Conservation (phyloP, 805 yeast species). For the Pichia thaimueangensis region DNA sequence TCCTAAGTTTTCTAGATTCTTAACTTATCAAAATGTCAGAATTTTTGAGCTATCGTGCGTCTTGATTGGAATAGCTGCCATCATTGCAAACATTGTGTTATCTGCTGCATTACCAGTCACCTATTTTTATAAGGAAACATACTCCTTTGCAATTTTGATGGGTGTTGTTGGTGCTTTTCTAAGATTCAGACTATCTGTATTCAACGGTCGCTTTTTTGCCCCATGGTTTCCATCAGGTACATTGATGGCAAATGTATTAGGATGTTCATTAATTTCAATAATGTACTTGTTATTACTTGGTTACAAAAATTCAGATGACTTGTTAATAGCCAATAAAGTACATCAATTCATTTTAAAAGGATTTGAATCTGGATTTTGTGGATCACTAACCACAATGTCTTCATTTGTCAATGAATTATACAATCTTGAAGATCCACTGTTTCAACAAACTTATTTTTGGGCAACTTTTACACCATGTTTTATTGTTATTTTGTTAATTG, state of each 20-base stretch:
- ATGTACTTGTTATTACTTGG: constrained; percentile 19
- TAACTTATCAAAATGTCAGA: constrained; percentile 11
- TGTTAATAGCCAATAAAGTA: constrained; percentile 13
- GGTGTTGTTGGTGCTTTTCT: constrained; percentile 65
- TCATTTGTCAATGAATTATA: constrained; percentile 68
- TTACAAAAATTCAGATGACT: background rate
- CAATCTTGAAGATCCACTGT: constrained; percentile 20
- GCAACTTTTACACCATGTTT: constrained; percentile 44
- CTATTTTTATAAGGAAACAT: constrained; percentile 48
- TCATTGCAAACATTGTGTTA: constrained; percentile 38
- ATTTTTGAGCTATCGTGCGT: constrained; percentile 14
- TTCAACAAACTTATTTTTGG: constrained; percentile 44
- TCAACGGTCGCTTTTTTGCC: constrained; percentile 34
- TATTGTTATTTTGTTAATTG: constrained; percentile 43
- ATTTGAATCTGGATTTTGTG: constrained; percentile 26
- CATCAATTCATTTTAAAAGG: constrained; percentile 21
- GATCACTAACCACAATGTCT: constrained; percentile 45
- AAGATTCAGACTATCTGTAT: constrained; percentile 49
- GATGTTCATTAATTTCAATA: constrained; percentile 19
- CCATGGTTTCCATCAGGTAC: constrained; percentile 52
- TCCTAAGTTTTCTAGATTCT: constrained; percentile 4
- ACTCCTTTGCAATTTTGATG: constrained; percentile 64
- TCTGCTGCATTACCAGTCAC: constrained; percentile 28
- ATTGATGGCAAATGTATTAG: constrained; percentile 31
- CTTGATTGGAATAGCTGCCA: constrained; percentile 24